Base-by-base conservation (phyloP, 2,329 filamentous ascomycete genomes). In the Aspergillus sp. region DNA sequence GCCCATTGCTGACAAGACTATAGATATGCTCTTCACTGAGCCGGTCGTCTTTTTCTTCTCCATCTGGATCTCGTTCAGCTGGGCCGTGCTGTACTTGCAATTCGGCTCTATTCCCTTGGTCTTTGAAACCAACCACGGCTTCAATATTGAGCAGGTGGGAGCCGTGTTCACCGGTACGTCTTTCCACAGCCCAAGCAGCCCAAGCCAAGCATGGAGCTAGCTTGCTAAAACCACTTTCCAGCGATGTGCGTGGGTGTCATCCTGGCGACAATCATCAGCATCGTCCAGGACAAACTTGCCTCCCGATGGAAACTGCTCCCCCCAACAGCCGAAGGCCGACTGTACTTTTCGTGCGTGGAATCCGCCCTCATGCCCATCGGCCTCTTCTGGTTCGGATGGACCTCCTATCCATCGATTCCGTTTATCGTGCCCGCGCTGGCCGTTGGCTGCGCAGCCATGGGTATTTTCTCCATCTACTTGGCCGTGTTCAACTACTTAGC, bases 401-500 rank as follows among this genome's bases (percentile, higher is more conserved):
- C 83, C 0, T 78, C 80, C 0, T 79, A 73, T 48, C 63, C 75
- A 0, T 73, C 71, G 1, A 74, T 82, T 1, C 85, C 80, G 52
- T 91, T 86, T 86, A 82, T 88, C 46, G 79, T 80, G 0, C 86
- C 88, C 0, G 69, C 81, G 0, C 66, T 91, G 3, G 84, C 81
- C 0, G 75, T 95, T 32, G 80, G 76, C 0, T 78, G 88, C 49
- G 83, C 88, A 0, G 91, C 86, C 0, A 86, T 91, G 73, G 85
- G 90, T 29, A 94, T 96, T 53, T 91, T 88, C 64, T 83, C 81
- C 36, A 81, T 96, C 33, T 94, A 94, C 61, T 76, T 96, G 1
- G 84, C 89, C 2, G 86, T 88, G 0, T 95, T 96, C 71, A 96
- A 96, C 63, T 96, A 94, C 57, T 76, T 96, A 1, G 88, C 89